Conservation (phyloP, 2,329 filamentous ascomycete genomes). For the Fonsecaea monophora region DNA sequence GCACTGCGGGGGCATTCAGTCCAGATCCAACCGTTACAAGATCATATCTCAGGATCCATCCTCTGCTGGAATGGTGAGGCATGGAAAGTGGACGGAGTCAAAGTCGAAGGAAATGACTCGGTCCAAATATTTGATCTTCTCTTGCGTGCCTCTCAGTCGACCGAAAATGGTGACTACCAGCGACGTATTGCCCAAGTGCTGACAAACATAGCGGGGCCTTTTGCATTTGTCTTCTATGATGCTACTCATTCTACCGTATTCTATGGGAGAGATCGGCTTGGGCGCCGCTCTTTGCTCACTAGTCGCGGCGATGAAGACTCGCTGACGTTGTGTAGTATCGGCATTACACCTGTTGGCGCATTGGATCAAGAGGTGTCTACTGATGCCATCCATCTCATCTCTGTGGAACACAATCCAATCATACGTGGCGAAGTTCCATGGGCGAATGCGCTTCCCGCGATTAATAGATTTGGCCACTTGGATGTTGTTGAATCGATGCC, state of each 20-base stretch:
- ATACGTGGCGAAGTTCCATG: slow-evolving; percentile 24
- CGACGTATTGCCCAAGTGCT: slow-evolving; percentile 60
- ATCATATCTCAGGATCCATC: slow-evolving; percentile 64
- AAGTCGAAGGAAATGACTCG: slow-evolving; percentile 77
- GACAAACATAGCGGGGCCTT: slow-evolving; percentile 76
- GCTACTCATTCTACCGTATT: slow-evolving; percentile 67
- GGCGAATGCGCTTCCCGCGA: slow-evolving; percentile 1
- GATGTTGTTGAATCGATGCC: slow-evolving; percentile 15
- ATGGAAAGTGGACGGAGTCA: slow-evolving; percentile 71
- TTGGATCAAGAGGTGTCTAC: slow-evolving; percentile 74
- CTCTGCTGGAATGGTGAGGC: slow-evolving; percentile 99
- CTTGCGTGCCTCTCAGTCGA: slow-evolving; percentile 48
- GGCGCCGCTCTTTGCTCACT: slow-evolving; percentile 74
- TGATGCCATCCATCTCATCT: slow-evolving; percentile 75
- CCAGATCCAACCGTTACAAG: slow-evolving; percentile 74
- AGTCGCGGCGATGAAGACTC: slow-evolving; percentile 51
- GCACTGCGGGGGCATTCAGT: slow-evolving; percentile 79
- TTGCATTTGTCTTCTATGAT: slow-evolving; percentile 87
- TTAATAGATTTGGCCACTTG: slow-evolving; percentile 23
- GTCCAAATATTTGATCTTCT: slow-evolving; percentile 70
- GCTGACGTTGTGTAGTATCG: slow-evolving; percentile 74
- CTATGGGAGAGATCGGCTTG: slow-evolving; percentile 86
- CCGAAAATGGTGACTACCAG: slow-evolving; percentile 29
- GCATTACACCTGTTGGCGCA: slow-evolving; percentile 64
- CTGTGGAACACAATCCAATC: slow-evolving; percentile 18